Evolutionary conservation across 225 moss, liverwort and hornwort species (phyloP).

Genomic region (Thuidium tamariscinum): DNA sequence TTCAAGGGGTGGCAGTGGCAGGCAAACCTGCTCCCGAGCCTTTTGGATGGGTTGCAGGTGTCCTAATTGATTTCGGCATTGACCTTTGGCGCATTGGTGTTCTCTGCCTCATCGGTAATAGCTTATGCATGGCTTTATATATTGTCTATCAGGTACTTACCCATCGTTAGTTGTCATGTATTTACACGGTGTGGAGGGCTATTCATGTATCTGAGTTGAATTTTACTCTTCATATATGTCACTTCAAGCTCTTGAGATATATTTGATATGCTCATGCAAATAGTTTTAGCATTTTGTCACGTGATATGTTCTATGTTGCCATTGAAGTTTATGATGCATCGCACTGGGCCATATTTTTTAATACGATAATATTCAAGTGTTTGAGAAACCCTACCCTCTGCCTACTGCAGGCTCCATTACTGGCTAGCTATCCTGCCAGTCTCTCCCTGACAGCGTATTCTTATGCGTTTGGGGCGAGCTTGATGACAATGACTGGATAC

Average conservation of each 20-base stretch:
- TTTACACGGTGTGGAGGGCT: not conserved
- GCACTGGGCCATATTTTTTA: not conserved
- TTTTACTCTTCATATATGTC: not conserved
- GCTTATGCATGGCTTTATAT: slow-evolving; percentile 72
- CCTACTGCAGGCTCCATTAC: slow-evolving; percentile 63
- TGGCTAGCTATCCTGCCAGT: slow-evolving; percentile 65
- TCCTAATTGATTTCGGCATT: slow-evolving; percentile 58
- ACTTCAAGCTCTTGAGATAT: not conserved
- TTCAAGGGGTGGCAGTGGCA: slow-evolving; percentile 52
- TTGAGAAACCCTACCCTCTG: not conserved
- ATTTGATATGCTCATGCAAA: not conserved
- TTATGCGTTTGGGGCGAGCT: slow-evolving; percentile 57
- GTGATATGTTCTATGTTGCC: not conserved
- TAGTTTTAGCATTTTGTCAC: not conserved
- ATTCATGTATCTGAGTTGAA: not conserved
- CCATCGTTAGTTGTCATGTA: not conserved
- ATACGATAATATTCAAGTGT: not conserved
- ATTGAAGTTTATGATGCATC: not conserved
- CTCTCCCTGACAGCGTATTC: slow-evolving; percentile 77
- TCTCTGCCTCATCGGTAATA: slow-evolving; percentile 68
- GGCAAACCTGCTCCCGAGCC: slow-evolving; percentile 96
- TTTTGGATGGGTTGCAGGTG: slow-evolving; percentile 65
- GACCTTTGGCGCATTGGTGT: slow-evolving; percentile 72
- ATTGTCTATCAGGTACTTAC: slow-evolving; percentile 70
- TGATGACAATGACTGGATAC: slow-evolving; percentile 55